A percentile compares a stretch with the other conserved stretches of the same genome.
These are phyloP conservation scores for Stagonosporopsis chrysanthemi DNA, from an alignment of 2,329 filamentous ascomycete species.

Conservation along the genomic window DNA sequence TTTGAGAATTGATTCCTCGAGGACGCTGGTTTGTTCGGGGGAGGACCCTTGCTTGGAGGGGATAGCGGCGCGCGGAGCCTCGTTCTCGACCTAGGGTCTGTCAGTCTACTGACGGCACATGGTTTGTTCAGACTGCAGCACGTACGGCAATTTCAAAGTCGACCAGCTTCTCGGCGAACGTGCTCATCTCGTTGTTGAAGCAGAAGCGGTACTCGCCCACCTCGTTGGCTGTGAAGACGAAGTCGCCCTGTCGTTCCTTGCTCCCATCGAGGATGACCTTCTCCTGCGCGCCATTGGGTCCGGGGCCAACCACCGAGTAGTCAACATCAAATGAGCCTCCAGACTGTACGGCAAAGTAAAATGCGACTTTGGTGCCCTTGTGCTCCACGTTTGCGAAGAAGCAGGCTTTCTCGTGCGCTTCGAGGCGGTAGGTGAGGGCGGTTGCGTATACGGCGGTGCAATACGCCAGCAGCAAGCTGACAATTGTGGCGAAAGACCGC, in stretches of 20 bases:
- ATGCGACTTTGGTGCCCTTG: constrained; percentile 87
- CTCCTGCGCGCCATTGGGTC: constrained; percentile 49
- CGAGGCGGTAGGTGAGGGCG: constrained; percentile 90
- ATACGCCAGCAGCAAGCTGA: constrained; percentile 71
- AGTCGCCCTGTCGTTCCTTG: constrained; percentile 95
- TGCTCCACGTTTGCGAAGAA: constrained; percentile 86
- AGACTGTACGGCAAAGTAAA: constrained; percentile 99
- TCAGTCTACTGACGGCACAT: constrained; percentile 1
- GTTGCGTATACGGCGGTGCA: constrained; percentile 80
- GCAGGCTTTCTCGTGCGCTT: constrained; percentile 92
- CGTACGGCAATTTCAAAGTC: constrained; percentile 96
- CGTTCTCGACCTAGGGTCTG: constrained; percentile 83
- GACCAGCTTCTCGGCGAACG: constrained; percentile 95
- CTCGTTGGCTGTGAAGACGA: constrained; percentile 92
- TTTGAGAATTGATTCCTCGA: constrained; percentile 96
- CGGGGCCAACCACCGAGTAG: constrained; percentile 84
- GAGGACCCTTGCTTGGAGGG: constrained; percentile 88
- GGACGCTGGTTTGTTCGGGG: constrained; percentile 84
- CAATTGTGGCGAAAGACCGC: constrained; percentile 43
- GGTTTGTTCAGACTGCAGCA: constrained; percentile 1
- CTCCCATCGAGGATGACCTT: constrained; percentile 83
- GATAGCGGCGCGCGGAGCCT: constrained; percentile 76
- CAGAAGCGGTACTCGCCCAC: constrained; percentile 94
- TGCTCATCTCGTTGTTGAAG: constrained; percentile 98
- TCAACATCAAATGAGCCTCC: constrained; percentile 98